phyloP scores from a whole-genome alignment of 176 grass and related monocot species.

The Secale cereale region DNA sequence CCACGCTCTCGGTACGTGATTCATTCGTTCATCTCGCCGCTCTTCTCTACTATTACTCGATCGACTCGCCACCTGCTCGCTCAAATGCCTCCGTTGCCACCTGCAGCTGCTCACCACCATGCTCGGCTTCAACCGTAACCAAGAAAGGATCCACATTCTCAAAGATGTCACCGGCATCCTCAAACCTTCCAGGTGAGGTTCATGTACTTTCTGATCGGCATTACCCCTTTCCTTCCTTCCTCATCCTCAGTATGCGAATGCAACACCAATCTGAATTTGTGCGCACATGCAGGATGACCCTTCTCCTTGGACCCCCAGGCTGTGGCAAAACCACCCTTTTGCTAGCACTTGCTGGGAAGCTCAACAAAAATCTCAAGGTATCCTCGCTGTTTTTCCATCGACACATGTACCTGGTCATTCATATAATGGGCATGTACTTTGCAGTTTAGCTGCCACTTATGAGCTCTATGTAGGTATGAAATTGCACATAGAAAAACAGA shows the following conservation, averaged over 20 bases:
- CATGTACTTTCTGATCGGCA: not conserved
- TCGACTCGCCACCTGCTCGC: not conserved
- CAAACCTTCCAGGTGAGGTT: conserved; percentile 37
- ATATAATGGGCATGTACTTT: no score
- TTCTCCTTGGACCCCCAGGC: conserved; percentile 70
- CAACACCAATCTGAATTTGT: not conserved
- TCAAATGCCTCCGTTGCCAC: not conserved
- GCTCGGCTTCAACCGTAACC: conserved; percentile 35
- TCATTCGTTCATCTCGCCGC: not conserved
- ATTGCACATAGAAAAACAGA: not conserved
- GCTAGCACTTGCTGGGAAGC: conserved; percentile 60
- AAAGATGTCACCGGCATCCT: conserved; percentile 65
- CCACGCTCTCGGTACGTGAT: conserved; percentile 16
- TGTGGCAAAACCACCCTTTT: conserved; percentile 80
- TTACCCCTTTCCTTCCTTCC: no score
- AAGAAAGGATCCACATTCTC: conserved; percentile 51
- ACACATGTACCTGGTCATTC: no score
- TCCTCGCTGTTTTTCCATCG: not conserved
- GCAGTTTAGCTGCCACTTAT: no score
- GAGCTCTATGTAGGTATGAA: not conserved
- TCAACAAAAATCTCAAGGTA: conserved; percentile 60
- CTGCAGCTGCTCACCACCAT: not conserved
- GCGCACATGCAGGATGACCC: conserved; percentile 50
- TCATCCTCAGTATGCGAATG: not conserved
- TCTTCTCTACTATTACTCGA: not conserved